Evolutionary conservation across 495 filamentous ascomycete species (phyloP).

Genomic region (Xylona heveae): DNA sequence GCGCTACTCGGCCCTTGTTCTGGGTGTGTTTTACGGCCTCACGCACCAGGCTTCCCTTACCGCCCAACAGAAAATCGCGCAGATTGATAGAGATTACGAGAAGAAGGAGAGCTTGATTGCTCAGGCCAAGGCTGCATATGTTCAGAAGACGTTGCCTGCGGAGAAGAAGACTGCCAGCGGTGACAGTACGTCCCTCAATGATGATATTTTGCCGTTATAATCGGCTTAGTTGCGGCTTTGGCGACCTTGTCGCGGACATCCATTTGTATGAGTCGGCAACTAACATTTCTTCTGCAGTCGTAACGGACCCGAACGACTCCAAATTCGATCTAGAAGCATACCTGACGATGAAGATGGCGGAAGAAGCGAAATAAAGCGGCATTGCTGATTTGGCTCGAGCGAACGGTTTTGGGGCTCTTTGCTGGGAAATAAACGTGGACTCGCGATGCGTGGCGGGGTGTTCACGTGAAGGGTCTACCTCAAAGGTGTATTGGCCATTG

Average conservation of each 20-base stretch:
- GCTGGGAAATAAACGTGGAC: too few species aligned
- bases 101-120: slow-evolving; percentile 74
- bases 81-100: slow-evolving; percentile 57
- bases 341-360: slow-evolving; percentile 37
- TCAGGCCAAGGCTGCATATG: slow-evolving; percentile 76
- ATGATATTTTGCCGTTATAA: slow-evolving; percentile 7
- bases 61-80: slow-evolving; percentile 37
- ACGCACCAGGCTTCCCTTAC: slow-evolving; percentile 67
- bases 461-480: too few species aligned
- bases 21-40: slow-evolving; percentile 81
- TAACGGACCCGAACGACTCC: slow-evolving; percentile 63
- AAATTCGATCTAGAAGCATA: slow-evolving; percentile 82
- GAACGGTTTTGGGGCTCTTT: too few species aligned
- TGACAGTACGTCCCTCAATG: slow-evolving; percentile 31
- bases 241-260: too few species aligned
- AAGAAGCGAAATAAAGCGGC: slow-evolving; percentile 30
- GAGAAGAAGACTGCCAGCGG: slow-evolving; percentile 24
- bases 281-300: slow-evolving; percentile 30
- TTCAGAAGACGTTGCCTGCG: slow-evolving; percentile 44
- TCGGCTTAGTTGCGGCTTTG: too few species aligned
- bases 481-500: too few species aligned
- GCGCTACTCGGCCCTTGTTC: slow-evolving; percentile 73
- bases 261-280: slow-evolving; percentile 4
- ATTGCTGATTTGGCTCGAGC: too few species aligned
- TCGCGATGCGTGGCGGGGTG: too few species aligned